phyloP scores from a whole-genome alignment of 2,329 filamentous ascomycete species.

The Fusarium torreyae region DNA sequence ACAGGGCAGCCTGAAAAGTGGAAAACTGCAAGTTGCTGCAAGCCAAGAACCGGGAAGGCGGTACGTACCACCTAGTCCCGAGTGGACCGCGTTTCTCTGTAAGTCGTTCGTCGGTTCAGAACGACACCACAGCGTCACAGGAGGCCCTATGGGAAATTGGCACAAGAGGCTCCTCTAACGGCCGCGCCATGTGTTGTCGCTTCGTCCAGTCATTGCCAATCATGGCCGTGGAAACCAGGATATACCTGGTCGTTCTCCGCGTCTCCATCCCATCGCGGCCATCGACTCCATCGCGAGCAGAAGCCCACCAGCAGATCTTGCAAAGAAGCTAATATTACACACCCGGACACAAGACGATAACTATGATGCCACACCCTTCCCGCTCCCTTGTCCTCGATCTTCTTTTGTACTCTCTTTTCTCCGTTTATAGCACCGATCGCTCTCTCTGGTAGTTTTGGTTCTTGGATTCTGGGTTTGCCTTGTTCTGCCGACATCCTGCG shows the following conservation, averaged over 20 bases:
- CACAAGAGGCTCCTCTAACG: conserved; percentile 39
- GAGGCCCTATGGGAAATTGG: conserved; percentile 48
- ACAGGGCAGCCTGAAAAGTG: conserved; percentile 35
- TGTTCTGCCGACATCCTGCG: conserved; percentile 33
- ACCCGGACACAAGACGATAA: conserved; percentile 27
- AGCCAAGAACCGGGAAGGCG: conserved; percentile 31
- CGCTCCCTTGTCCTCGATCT: conserved; percentile 19
- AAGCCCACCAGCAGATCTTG: conserved; percentile 44
- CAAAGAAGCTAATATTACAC: conserved; percentile 37
- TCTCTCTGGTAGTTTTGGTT: conserved; percentile 19
- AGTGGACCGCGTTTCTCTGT: conserved; percentile 42
- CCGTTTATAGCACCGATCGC: conserved; percentile 21
- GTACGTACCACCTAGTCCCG: conserved; percentile 28
- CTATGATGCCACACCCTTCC: conserved; percentile 38
- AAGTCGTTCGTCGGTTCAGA: conserved; percentile 46
- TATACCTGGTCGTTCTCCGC: conserved; percentile 44
- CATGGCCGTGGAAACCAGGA: conserved; percentile 35
- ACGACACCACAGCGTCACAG: conserved; percentile 48
- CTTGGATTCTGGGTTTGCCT: conserved; percentile 28
- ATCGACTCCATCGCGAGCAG: conserved; percentile 23
- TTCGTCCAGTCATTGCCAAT: conserved; percentile 45
- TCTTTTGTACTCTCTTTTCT: conserved; percentile 20
- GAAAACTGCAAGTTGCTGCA: conserved; percentile 15
- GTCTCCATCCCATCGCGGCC: conserved; percentile 33
- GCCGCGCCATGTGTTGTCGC: conserved; percentile 42